These are phyloP conservation scores for Glebionis coronaria DNA, from an alignment of 129 eudicot genomes.

Conservation along the genomic window DNA sequence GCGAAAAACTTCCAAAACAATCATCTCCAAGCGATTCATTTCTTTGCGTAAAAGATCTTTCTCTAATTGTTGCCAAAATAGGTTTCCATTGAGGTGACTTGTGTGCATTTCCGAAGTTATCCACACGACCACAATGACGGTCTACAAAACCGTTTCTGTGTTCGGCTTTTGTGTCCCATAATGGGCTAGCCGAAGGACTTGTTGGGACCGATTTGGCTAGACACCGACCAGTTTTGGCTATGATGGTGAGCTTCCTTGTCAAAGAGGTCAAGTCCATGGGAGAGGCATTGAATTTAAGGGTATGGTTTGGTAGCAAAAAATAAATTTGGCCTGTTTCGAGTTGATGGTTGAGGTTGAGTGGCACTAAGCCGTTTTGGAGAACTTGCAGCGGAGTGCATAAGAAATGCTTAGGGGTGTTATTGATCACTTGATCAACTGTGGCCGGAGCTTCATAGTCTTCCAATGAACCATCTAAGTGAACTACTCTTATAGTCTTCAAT, in stretches of 20 bases:
- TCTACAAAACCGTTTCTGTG: constrained; percentile 3
- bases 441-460: constrained; percentile 43
- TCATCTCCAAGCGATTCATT: constrained; percentile 5
- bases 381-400: constrained; percentile 55
- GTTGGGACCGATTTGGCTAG: neutral
- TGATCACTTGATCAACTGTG: constrained; percentile 42
- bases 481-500: constrained; percentile 35
- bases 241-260: constrained; percentile 38
- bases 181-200: constrained; percentile 19
- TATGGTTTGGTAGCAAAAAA: constrained; percentile 49
- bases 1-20: constrained; percentile 6
- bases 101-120: neutral
- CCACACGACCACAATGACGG: constrained; percentile 7
- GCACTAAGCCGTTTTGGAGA: constrained; percentile 30
- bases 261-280: constrained; percentile 42
- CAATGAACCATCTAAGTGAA: constrained; percentile 48
- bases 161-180: neutral
- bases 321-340: constrained; percentile 41
- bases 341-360: constrained; percentile 30
- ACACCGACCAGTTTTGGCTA: constrained; percentile 26
- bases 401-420: constrained; percentile 36
- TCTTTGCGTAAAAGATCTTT: constrained; percentile 36
- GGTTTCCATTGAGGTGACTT: constrained; percentile 50
- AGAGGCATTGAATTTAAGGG: constrained; percentile 37
- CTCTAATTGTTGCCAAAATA: constrained; percentile 43